These are phyloP conservation scores for Colletotrichum tropicale DNA, from an alignment of 2,329 filamentous ascomycete species.

Conservation along the genomic window DNA sequence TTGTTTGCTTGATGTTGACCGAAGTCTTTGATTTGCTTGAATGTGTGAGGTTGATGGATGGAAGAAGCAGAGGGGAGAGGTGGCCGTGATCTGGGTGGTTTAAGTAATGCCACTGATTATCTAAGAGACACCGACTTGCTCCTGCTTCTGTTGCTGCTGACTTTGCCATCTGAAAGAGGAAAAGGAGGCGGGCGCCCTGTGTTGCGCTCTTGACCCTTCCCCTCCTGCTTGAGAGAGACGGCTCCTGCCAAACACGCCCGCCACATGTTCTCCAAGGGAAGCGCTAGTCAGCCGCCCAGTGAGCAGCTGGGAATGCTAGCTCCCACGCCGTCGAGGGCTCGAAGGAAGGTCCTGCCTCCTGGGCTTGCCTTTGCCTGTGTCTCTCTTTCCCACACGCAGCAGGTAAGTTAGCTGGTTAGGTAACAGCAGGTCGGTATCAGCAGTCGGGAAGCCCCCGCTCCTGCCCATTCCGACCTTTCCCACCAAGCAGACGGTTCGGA, in stretches of 20 bases:
- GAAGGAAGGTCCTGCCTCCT: background rate
- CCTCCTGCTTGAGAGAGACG: background rate
- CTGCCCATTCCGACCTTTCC: background rate
- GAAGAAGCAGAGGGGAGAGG: background rate
- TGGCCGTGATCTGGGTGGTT: background rate
- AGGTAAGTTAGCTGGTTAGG: too few relatives aligned
- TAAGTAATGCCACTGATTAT: constrained; percentile 10
- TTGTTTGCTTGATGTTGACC: background rate
- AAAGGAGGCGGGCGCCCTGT: background rate
- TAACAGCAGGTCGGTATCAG: background rate
- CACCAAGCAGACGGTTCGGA: background rate
- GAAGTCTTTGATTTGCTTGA: background rate
- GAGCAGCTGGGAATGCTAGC: background rate
- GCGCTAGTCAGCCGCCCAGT: background rate
- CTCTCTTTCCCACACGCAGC: background rate
- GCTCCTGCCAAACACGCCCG: background rate
- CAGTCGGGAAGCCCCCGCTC: background rate
- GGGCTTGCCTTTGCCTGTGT: too few relatives aligned
- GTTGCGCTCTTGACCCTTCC: background rate
- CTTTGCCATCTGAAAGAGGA: background rate
- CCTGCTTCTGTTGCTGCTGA: background rate
- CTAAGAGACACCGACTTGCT: background rate
- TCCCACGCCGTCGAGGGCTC: background rate
- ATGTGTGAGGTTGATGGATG: background rate
- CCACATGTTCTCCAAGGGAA: background rate